phyloP scores from a whole-genome alignment of 768 basidiomycete genomes.

The Tylopilus vinaceipallidus region DNA sequence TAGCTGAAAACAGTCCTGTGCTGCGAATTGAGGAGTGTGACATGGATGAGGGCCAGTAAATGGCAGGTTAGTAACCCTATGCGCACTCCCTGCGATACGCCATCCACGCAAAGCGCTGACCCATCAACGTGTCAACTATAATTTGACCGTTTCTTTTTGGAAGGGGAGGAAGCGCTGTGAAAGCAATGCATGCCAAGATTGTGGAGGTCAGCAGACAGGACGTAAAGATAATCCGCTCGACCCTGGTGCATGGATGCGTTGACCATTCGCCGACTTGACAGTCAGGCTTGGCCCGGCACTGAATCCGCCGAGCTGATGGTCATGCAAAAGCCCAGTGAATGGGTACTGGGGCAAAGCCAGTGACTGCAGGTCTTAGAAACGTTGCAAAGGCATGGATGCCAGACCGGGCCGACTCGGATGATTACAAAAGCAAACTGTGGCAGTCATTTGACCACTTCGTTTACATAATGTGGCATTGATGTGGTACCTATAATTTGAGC shows the following conservation, averaged over 20 bases:
- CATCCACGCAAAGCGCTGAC: neutral
- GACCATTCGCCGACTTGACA: neutral
- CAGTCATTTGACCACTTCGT: too few relatives aligned
- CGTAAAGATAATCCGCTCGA: neutral
- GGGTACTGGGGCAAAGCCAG: neutral
- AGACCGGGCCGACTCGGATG: too few relatives aligned
- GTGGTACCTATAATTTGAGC: too few relatives aligned
- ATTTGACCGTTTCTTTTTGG: neutral
- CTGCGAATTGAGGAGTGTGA: conserved; percentile 7
- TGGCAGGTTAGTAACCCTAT: neutral
- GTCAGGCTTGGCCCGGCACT: too few relatives aligned
- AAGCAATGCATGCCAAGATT: too few relatives aligned
- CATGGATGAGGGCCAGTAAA: conserved; percentile 2
- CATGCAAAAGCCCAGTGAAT: neutral
- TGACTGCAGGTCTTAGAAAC: neutral
- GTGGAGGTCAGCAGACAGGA: neutral
- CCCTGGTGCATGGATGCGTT: neutral
- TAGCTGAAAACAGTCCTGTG: neutral
- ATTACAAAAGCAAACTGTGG: too few relatives aligned
- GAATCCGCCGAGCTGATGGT: neutral
- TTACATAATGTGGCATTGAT: too few relatives aligned
- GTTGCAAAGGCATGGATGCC: neutral
- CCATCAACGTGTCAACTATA: conserved; percentile 3
- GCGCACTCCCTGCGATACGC: conserved; percentile 1
- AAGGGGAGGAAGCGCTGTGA: neutral